A percentile compares a stretch with the other conserved stretches of the same genome.
phyloP scores from a whole-genome alignment of 495 filamentous ascomycete genomes.

The Trichoderma erinaceum region DNA sequence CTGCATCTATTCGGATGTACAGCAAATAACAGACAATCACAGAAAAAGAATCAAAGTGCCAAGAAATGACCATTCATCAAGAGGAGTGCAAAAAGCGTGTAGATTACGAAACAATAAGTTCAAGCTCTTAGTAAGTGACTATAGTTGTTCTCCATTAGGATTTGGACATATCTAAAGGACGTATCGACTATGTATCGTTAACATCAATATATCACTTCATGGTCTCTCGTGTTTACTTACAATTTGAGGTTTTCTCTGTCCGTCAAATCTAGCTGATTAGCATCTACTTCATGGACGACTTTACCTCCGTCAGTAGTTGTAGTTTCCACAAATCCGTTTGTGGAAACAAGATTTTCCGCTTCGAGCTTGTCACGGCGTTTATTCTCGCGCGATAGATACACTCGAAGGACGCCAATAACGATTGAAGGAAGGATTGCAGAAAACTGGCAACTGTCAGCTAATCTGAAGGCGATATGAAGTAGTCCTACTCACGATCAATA shows the following conservation, averaged over 20 bases:
- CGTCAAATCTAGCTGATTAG: slow-evolving; percentile 37
- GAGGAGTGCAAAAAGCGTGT: too few species aligned
- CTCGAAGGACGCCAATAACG: slow-evolving; percentile 26
- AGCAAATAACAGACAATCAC: too few species aligned
- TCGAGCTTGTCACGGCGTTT: slow-evolving; percentile 31
- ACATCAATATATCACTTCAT: neutral
- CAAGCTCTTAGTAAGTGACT: too few species aligned
- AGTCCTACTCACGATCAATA: slow-evolving; percentile 32
- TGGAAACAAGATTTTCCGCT: slow-evolving; percentile 21
- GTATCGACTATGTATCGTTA: neutral
- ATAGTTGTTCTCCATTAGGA: neutral
- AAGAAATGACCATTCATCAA: too few species aligned
- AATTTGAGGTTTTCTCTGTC: slow-evolving; percentile 38
- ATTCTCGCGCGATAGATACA: slow-evolving; percentile 30
- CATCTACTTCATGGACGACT: slow-evolving; percentile 30
- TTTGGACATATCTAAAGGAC: slow-evolving; percentile 7
- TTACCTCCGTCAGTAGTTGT: slow-evolving; percentile 28
- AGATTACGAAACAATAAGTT: too few species aligned
- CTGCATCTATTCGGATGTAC: too few species aligned
- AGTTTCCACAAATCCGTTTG: slow-evolving; percentile 31
- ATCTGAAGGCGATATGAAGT: neutral
- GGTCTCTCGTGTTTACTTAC: slow-evolving; percentile 20
- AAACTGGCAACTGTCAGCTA: neutral
- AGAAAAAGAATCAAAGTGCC: too few species aligned
- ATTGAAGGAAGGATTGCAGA: slow-evolving; percentile 18